Conservation (phyloP, 2,329 filamentous ascomycete species). For the Sclerotinia spermophila region DNA sequence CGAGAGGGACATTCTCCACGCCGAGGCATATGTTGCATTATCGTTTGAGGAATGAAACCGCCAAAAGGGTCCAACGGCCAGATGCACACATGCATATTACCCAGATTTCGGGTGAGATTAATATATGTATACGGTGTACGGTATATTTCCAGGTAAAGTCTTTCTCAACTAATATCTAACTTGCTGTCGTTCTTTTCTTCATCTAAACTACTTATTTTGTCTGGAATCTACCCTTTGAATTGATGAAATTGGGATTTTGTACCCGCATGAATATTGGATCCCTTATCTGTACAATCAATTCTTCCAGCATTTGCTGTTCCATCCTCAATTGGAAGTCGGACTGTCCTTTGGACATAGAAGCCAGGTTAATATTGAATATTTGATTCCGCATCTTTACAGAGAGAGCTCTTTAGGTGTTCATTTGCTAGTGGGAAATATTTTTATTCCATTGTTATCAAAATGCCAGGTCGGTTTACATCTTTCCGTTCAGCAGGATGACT, state of each 20-base stretch:
- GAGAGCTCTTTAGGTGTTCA: background rate
- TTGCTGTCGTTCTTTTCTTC: background rate
- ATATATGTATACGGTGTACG: background rate
- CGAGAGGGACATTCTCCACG: background rate
- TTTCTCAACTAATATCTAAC: background rate
- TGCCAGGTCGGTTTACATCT: constrained; percentile 28
- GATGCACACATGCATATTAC: background rate
- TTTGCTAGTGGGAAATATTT: background rate
- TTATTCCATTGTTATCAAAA: constrained; percentile 5
- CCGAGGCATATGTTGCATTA: background rate
- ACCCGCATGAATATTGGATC: background rate
- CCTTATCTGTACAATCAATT: background rate
- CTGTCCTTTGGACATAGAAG: too few relatives aligned
- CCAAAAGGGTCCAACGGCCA: background rate
- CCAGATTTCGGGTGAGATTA: background rate
- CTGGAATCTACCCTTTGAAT: background rate
- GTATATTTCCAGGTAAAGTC: background rate
- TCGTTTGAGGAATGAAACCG: background rate
- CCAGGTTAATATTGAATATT: background rate
- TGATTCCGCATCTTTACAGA: background rate
- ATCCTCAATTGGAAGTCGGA: background rate
- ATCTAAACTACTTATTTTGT: background rate
- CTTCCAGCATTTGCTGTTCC: background rate
- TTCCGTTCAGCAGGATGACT: background rate
- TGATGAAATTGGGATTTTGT: background rate